A percentile compares a stretch with the other conserved stretches of the same genome.
Evolutionary conservation across 2,329 filamentous ascomycete species (phyloP).

Genomic region (Trichoderma asperellum): DNA sequence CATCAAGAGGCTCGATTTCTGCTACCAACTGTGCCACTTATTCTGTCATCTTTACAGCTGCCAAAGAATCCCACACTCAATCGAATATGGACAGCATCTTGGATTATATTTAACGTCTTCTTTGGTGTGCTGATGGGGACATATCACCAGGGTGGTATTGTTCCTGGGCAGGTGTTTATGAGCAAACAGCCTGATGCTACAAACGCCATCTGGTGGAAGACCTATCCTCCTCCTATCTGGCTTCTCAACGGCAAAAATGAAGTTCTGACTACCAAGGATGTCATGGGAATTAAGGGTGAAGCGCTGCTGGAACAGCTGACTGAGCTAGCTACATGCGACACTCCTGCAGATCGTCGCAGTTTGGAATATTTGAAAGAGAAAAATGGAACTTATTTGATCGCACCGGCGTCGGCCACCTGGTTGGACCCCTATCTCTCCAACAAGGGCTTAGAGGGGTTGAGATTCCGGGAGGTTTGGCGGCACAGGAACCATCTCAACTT

Average conservation of each 20-base stretch:
- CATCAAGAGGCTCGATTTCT: conserved; percentile 83
- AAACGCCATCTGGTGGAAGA: conserved; percentile 82
- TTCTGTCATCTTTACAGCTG: conserved; percentile 72
- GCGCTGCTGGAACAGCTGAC: conserved; percentile 62
- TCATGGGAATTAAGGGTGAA: conserved; percentile 71
- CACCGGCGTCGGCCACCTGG: conserved; percentile 72
- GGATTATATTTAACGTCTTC: conserved; percentile 71
- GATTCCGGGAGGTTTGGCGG: conserved; percentile 72
- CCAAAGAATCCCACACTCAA: conserved; percentile 58
- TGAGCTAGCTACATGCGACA: conserved; percentile 65
- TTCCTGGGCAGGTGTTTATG: conserved; percentile 76
- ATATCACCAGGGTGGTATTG: conserved; percentile 79
- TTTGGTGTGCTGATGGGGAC: conserved; percentile 76
- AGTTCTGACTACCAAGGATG: conserved; percentile 69
- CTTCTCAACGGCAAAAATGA: conserved; percentile 76
- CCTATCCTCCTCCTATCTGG: conserved; percentile 81
- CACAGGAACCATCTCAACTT: conserved; percentile 71
- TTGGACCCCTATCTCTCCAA: conserved; percentile 66
- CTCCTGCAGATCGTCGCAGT: conserved; percentile 58
- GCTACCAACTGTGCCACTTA: conserved; percentile 73
- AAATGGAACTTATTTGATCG: conserved; percentile 71
- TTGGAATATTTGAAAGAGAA: conserved; percentile 62
- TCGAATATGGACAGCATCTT: conserved; percentile 61
- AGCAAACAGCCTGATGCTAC: conserved; percentile 70
- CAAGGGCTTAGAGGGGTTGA: conserved; percentile 61